Percentiles rank a stretch among this genome's conserved stretches.
These are phyloP conservation scores for Linderniella brevidens DNA, from an alignment of 257 asterid genomes.

Conservation along the genomic window DNA sequence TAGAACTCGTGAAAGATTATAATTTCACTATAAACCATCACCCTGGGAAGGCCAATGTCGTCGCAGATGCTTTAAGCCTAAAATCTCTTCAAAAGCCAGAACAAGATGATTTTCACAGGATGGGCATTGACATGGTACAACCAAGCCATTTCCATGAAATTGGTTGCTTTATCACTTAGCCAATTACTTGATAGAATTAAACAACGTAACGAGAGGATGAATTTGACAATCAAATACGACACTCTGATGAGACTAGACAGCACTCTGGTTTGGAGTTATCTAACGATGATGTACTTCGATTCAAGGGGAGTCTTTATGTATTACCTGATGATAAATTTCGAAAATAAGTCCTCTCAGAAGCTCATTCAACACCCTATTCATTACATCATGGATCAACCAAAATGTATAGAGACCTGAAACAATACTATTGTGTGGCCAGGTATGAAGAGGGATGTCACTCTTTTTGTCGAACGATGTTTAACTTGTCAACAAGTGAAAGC, in stretches of 20 bases:
- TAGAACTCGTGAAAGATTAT: background rate
- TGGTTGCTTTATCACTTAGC: too few relatives aligned
- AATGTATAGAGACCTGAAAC: background rate
- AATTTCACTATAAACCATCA: too few relatives aligned
- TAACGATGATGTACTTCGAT: too few relatives aligned
- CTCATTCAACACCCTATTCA: background rate
- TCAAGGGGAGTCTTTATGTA: background rate
- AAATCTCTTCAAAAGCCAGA: background rate
- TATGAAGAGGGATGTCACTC: background rate
- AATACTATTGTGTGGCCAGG: constrained; percentile 6
- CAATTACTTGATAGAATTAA: too few relatives aligned
- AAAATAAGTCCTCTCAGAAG: background rate
- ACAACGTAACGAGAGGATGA: too few relatives aligned
- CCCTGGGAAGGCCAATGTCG: background rate
- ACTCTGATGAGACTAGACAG: too few relatives aligned
- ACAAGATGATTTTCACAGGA: background rate
- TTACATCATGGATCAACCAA: background rate
- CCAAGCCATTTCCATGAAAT: background rate
- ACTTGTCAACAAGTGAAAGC: constrained; percentile 4
- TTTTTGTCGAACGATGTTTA: background rate
- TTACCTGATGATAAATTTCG: background rate
- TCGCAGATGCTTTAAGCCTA: background rate
- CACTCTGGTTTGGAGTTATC: too few relatives aligned
- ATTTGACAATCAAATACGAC: too few relatives aligned
- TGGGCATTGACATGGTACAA: background rate